These are phyloP conservation scores for Cokeromyces recurvatus DNA, from an alignment of 371 early-diverging fungal species.

Conservation along the genomic window DNA sequence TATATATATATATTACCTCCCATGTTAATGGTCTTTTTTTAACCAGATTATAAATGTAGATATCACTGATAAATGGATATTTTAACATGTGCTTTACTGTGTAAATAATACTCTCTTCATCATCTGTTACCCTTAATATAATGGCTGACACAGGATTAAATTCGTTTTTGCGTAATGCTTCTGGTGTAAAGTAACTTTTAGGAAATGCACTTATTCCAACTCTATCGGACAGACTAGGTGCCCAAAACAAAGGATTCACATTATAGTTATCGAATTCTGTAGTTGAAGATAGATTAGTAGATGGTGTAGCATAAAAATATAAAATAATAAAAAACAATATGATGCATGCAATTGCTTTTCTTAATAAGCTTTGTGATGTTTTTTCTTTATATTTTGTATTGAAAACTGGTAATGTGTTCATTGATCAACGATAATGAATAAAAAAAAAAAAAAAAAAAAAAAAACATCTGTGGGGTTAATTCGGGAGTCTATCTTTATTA, in stretches of 20 bases:
- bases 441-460: slow-evolving; percentile 2
- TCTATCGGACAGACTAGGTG: slow-evolving; percentile 13
- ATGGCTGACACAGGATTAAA: slow-evolving; percentile 53
- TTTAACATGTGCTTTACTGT: slow-evolving; percentile 42
- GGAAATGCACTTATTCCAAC: slow-evolving; percentile 29
- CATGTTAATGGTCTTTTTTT: slow-evolving; percentile 21
- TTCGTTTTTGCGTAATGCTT: slow-evolving; percentile 29
- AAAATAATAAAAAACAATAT: slow-evolving; percentile 1
- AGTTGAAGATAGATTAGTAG: not conserved
- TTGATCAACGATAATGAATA: not conserved
- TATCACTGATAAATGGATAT: slow-evolving; percentile 56
- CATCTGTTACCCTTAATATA: slow-evolving; percentile 43
- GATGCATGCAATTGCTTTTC: not conserved
- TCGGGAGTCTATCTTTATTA: too few relatives aligned
- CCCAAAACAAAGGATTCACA: slow-evolving; percentile 19
- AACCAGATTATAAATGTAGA: slow-evolving; percentile 51
- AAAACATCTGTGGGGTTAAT: too few relatives aligned
- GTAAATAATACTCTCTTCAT: slow-evolving; percentile 33
- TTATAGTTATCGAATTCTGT: slow-evolving; percentile 7
- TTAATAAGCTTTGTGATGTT: not conserved
- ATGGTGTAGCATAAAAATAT: not conserved
- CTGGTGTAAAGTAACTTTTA: slow-evolving; percentile 29
- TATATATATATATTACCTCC: slow-evolving; percentile 17
- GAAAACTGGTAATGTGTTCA: slow-evolving; percentile 7
- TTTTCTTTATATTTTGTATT: slow-evolving; percentile 1